Conservation (phyloP, 1,139 yeast genomes). For the Suhomyces kunorum region DNA sequence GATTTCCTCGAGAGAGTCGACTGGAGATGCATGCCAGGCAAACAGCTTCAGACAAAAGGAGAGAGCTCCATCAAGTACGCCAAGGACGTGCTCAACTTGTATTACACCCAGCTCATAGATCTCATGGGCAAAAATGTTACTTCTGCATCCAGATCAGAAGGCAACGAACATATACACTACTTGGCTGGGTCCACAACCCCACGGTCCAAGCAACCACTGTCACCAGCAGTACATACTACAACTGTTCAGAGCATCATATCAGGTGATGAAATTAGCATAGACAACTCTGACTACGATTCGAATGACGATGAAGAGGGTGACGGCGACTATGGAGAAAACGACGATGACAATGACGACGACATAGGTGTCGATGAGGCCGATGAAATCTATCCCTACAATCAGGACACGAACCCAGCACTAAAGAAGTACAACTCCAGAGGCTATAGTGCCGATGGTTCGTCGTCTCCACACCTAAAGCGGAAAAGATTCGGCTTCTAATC, state of each 20-base stretch:
- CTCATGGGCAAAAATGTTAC: constrained; percentile 52
- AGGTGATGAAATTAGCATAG: constrained; percentile 7
- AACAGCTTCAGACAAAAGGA: constrained; percentile 23
- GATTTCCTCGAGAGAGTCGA: constrained; percentile 82
- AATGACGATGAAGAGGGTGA: constrained; percentile 14
- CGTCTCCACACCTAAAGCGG: constrained; percentile 42
- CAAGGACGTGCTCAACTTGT: constrained; percentile 54
- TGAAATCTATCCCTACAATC: constrained; percentile 1
- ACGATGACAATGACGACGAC: constrained; percentile 18
- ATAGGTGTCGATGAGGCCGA: constrained; percentile 12
- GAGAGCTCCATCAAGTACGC: constrained; percentile 32
- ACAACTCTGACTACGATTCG: constrained; percentile 11
- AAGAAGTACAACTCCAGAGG: constrained; percentile 29
- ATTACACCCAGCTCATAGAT: constrained; percentile 61
- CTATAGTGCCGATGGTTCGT: constrained; percentile 32
- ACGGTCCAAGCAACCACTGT: neutral
- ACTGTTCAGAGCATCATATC: no score
- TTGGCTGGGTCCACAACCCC: constrained; percentile 7
- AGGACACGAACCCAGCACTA: constrained; percentile 1
- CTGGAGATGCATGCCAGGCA: constrained; percentile 56
- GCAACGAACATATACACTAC: constrained; percentile 14
- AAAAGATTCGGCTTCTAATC: constrained; percentile 16
- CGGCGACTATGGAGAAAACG: constrained; percentile 13
- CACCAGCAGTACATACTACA: no score
- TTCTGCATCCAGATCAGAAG: constrained; percentile 7